phyloP scores from a whole-genome alignment of 1,284 basidiomycete genomes.

The Moesziomyces sp. region DNA sequence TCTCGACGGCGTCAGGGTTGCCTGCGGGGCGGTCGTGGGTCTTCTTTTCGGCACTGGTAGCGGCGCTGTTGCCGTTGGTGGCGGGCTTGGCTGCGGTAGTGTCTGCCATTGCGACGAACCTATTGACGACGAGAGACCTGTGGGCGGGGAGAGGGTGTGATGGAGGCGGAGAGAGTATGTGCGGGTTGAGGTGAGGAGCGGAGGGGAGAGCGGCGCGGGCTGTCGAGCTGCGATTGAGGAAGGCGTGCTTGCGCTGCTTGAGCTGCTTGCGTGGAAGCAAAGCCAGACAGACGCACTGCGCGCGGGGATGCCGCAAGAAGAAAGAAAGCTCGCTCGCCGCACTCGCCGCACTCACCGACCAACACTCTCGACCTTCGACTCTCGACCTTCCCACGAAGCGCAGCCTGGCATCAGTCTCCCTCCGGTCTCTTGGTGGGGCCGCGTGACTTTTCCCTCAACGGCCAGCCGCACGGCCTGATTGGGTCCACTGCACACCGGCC shows the following conservation, averaged over 20 bases:
- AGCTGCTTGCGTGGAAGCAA: conserved; percentile 27
- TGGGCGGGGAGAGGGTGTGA: not conserved
- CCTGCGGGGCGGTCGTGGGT: conserved; percentile 39
- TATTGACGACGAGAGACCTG: not conserved
- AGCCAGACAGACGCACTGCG: not conserved
- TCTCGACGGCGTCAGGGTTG: conserved; percentile 56
- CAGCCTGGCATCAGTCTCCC: not conserved
- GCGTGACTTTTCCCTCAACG: not conserved
- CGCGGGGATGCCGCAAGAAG: conserved; percentile 11
- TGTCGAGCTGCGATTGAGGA: too few relatives aligned
- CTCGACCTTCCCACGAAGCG: not conserved
- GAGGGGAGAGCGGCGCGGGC: not conserved
- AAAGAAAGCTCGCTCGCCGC: conserved; percentile 6
- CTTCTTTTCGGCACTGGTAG: conserved; percentile 16
- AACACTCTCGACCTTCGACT: not conserved
- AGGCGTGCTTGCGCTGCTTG: not conserved
- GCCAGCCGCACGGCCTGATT: not conserved
- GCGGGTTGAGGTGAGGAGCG: not conserved
- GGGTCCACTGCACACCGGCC: too few relatives aligned
- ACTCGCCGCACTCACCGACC: not conserved
- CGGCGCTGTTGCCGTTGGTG: conserved; percentile 10
- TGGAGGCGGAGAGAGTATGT: not conserved
- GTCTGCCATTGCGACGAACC: conserved; percentile 39
- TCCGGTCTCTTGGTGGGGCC: not conserved
- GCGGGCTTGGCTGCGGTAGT: conserved; percentile 15